These are phyloP conservation scores for Ramichloridium luteum DNA, from an alignment of 2,329 filamentous ascomycete species.

Conservation along the genomic window DNA sequence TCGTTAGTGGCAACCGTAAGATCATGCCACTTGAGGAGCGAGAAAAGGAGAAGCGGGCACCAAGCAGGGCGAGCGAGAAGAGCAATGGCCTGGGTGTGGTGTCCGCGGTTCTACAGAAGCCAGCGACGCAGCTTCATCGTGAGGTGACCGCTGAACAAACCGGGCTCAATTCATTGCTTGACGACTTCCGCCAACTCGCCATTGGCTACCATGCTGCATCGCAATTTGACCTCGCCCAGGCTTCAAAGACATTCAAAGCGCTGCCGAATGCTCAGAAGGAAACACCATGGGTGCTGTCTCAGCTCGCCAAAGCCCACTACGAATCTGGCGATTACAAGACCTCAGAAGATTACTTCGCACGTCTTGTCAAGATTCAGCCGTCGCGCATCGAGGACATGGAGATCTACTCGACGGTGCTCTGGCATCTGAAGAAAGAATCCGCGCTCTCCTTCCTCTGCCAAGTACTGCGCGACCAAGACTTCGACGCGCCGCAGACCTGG, in stretches of 20 bases:
- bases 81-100: constrained; percentile 31
- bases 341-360: constrained; percentile 74
- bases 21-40: constrained; percentile 32
- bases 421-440: constrained; percentile 87
- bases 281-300: constrained; percentile 84
- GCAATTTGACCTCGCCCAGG: constrained; percentile 66
- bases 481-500: constrained; percentile 89
- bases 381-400: constrained; percentile 90
- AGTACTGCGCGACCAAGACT: constrained; percentile 74
- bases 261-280: constrained; percentile 67
- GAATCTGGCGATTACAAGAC: constrained; percentile 79
- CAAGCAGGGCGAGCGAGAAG: constrained; percentile 37
- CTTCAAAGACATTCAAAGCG: constrained; percentile 59
- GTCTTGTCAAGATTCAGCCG: constrained; percentile 66
- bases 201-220: constrained; percentile 66
- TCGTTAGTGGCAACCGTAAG: constrained; percentile 84
- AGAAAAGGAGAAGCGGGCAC: constrained; percentile 52
- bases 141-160: constrained; percentile 45
- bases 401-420: constrained; percentile 96
- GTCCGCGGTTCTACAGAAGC: constrained; percentile 15
- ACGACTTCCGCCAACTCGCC: constrained; percentile 70
- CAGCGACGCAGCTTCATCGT: constrained; percentile 7
- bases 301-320: constrained; percentile 82
- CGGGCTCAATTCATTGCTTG: constrained; percentile 62
- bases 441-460: constrained; percentile 87